Conservation (phyloP, 2,329 filamentous ascomycete genomes). For the Dothidotthia symphoricarpi region DNA sequence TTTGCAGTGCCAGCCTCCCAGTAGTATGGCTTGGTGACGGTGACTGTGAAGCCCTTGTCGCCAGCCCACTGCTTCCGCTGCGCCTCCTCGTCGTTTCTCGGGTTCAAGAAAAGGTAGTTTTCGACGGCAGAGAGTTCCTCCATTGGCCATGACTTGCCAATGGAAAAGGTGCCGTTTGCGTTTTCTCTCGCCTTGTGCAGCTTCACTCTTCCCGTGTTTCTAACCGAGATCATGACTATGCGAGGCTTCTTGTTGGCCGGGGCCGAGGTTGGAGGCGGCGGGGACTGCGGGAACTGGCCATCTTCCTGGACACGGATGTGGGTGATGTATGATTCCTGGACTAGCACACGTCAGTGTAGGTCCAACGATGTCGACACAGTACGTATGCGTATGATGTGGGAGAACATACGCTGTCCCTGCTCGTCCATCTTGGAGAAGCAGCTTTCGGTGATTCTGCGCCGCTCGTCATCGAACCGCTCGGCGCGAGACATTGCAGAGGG, state of each 20-base stretch:
- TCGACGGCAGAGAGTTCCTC: conserved; percentile 84
- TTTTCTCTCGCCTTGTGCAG: conserved; percentile 98
- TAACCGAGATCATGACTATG: conserved; percentile 88
- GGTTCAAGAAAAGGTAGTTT: conserved; percentile 67
- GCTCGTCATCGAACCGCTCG: conserved; percentile 94
- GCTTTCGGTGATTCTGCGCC: conserved; percentile 87
- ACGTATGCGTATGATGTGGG: too few species aligned
- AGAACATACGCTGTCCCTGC: conserved; percentile 74
- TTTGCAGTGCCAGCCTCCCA: conserved; percentile 93
- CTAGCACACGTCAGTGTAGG: conserved; percentile 44
- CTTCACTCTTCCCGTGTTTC: conserved; percentile 86
- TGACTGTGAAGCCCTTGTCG: conserved; percentile 81
- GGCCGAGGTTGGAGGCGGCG: conserved; percentile 75
- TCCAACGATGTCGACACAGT: background rate
- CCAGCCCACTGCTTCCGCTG: conserved; percentile 73
- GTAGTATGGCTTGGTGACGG: conserved; percentile 90
- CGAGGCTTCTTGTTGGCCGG: conserved; percentile 79
- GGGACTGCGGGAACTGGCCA: conserved; percentile 74
- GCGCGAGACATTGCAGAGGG: conserved; percentile 53
- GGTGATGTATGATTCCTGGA: conserved; percentile 94
- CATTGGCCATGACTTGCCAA: conserved; percentile 97
- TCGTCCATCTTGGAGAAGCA: conserved; percentile 89
- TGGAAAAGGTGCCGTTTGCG: conserved; percentile 87
- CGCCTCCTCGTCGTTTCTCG: conserved; percentile 59
- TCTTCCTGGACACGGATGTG: conserved; percentile 92